A percentile compares a stretch with the other conserved stretches of the same genome.
phyloP scores from a whole-genome alignment of 331 rosid species.

The Quercus phellos region DNA sequence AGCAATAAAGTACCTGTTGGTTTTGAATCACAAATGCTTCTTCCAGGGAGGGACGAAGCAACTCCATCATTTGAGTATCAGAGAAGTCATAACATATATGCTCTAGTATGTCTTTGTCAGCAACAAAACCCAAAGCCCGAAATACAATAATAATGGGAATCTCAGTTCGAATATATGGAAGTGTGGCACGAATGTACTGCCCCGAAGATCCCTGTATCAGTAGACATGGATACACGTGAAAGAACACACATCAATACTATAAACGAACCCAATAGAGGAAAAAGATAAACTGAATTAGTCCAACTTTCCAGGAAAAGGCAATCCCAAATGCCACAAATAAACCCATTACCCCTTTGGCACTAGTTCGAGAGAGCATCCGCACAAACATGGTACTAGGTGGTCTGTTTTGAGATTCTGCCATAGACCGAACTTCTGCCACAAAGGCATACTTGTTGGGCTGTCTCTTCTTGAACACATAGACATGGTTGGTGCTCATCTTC shows the following conservation, averaged over 20 bases:
- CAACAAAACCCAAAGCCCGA: constrained; percentile 97
- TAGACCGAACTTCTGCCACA: constrained; percentile 96
- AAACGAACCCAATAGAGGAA: background rate
- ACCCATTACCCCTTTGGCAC: constrained; percentile 93
- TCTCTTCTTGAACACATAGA: constrained; percentile 92
- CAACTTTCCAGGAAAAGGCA: background rate
- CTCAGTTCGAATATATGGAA: constrained; percentile 87
- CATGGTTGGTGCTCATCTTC: constrained; percentile 99
- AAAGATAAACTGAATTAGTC: constrained; percentile 5
- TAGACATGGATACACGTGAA: constrained; percentile 10
- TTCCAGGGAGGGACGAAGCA: constrained; percentile 94
- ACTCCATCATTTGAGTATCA: constrained; percentile 95
- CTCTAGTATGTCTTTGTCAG: constrained; percentile 90
- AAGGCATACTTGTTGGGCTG: constrained; percentile 95
- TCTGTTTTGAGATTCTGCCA: constrained; percentile 98
- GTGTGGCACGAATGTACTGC: constrained; percentile 89
- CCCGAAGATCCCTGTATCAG: constrained; percentile 89
- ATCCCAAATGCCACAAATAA: background rate
- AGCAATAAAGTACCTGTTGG: constrained; percentile 63
- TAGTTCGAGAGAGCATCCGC: constrained; percentile 93
- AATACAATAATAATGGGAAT: constrained; percentile 93
- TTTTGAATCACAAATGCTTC: constrained; percentile 99
- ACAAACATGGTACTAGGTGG: constrained; percentile 98
- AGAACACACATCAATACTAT: constrained; percentile 6
- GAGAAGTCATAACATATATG: constrained; percentile 93